Conservation (phyloP, 768 basidiomycete genomes). For the Plicaturopsis crispa region DNA sequence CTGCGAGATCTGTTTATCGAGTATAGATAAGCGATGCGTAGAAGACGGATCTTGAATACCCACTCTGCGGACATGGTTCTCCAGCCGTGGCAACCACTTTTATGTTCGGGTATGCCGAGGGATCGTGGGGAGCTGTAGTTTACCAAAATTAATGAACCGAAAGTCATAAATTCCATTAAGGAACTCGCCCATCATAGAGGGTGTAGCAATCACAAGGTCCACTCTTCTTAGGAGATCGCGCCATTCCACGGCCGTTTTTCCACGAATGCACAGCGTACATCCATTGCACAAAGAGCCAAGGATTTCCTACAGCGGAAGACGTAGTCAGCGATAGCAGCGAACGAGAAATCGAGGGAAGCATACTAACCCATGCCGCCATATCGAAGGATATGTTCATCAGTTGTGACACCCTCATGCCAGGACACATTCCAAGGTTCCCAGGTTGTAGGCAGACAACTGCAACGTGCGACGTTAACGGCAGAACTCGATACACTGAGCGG, state of each 20-base stretch:
- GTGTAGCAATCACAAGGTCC: conserved; percentile 46
- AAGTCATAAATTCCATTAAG: conserved; percentile 18
- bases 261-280: conserved; percentile 43
- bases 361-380: conserved; percentile 66
- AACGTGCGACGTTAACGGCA: background rate
- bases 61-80: conserved; percentile 49
- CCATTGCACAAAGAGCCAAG: conserved; percentile 45
- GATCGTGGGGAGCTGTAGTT: conserved; percentile 37
- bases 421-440: conserved; percentile 53
- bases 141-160: too few species aligned
- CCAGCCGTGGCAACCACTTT: conserved; percentile 47
- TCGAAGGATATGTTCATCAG: conserved; percentile 61
- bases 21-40: background rate
- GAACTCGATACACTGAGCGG: background rate
- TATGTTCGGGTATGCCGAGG: conserved; percentile 46
- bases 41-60: conserved; percentile 6
- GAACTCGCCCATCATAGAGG: conserved; percentile 48
- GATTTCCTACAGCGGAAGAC: too few species aligned
- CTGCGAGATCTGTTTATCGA: conserved; percentile 22
- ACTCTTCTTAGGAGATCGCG: conserved; percentile 38
- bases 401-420: conserved; percentile 48
- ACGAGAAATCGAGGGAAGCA: background rate
- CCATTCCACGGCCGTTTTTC: conserved; percentile 45
- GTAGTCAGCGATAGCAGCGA: conserved; percentile 6
- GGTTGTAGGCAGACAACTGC: conserved; percentile 37